Evolutionary conservation across 148 eudicot species (phyloP).

Genomic region (Nepenthes mirabilis): DNA sequence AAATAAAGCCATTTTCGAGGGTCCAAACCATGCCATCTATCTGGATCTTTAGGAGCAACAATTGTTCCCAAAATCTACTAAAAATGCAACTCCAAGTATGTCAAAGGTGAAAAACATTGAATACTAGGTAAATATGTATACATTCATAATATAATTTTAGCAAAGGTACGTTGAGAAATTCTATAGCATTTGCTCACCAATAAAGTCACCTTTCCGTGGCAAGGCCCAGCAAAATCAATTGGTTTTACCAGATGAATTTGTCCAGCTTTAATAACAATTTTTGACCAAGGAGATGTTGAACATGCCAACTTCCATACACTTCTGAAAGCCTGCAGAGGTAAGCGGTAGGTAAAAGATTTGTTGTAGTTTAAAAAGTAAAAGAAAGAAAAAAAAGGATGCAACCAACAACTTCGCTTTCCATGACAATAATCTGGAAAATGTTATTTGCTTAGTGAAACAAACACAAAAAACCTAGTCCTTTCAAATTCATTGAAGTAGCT

Average conservation of each 20-base stretch:
- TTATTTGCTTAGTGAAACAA: background rate
- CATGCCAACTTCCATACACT: conserved; percentile 72
- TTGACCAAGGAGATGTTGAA: conserved; percentile 28
- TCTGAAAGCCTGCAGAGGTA: conserved; percentile 39
- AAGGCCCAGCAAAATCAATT: conserved; percentile 56
- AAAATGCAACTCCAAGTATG: conserved; percentile 7
- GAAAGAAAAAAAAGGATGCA: background rate
- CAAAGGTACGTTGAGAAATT: background rate
- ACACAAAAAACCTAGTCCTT: background rate
- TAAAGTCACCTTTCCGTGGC: conserved; percentile 43
- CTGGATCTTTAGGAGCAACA: conserved; percentile 73
- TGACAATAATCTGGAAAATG: background rate
- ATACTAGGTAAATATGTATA: background rate
- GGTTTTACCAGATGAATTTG: conserved; percentile 38
- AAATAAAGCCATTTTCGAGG: conserved; percentile 82
- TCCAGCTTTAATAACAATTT: conserved; percentile 44
- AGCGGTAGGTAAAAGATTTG: background rate
- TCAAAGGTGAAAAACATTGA: background rate
- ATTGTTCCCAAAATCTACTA: conserved; percentile 55
- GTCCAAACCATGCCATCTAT: conserved; percentile 51
- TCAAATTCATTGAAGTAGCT: no score
- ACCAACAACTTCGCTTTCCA: background rate
- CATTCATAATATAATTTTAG: background rate
- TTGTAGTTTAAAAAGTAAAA: background rate
- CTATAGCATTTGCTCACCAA: conserved; percentile 29